Percentiles rank a stretch among this genome's conserved stretches.
These are phyloP conservation scores for Didymella segeticola DNA, from an alignment of 2,329 filamentous ascomycete species.

Conservation along the genomic window DNA sequence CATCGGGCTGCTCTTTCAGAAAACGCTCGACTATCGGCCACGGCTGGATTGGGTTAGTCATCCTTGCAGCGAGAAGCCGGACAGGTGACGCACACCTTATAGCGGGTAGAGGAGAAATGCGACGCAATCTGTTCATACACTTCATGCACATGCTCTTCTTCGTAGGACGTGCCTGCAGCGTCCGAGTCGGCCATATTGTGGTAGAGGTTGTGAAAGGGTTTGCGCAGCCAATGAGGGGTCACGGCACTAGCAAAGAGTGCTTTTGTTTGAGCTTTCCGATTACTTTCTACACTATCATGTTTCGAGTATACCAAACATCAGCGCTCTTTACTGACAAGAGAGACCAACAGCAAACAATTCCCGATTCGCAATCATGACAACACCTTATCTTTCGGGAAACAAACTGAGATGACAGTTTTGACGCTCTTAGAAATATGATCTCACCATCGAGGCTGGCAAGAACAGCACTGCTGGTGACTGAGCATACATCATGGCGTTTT, in stretches of 20 bases:
- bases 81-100: conserved; percentile 61
- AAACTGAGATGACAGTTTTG: too few relatives aligned
- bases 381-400: too few relatives aligned
- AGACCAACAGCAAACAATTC: not conserved
- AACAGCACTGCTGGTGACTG: too few relatives aligned
- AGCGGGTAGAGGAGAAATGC: conserved; percentile 81
- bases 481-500: not conserved
- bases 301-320: too few relatives aligned
- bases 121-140: conserved; percentile 89
- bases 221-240: conserved; percentile 14
- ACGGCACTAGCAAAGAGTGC: conserved; percentile 1
- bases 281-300: too few relatives aligned
- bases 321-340: too few relatives aligned
- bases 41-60: conserved; percentile 60
- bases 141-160: conserved; percentile 84
- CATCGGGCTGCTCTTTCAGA: conserved; percentile 68
- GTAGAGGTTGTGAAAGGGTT: not conserved
- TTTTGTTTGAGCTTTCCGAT: not conserved
- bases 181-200: conserved; percentile 29
- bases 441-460: too few relatives aligned
- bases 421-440: too few relatives aligned
- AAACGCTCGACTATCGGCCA: conserved; percentile 92
- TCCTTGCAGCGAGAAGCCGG: conserved; percentile 4
- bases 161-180: conserved; percentile 66
- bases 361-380: not conserved